A percentile compares a stretch with the other conserved stretches of the same genome.
Evolutionary conservation across 257 asterid genomes (phyloP).

Genomic region (Osmanthus fragrans): DNA sequence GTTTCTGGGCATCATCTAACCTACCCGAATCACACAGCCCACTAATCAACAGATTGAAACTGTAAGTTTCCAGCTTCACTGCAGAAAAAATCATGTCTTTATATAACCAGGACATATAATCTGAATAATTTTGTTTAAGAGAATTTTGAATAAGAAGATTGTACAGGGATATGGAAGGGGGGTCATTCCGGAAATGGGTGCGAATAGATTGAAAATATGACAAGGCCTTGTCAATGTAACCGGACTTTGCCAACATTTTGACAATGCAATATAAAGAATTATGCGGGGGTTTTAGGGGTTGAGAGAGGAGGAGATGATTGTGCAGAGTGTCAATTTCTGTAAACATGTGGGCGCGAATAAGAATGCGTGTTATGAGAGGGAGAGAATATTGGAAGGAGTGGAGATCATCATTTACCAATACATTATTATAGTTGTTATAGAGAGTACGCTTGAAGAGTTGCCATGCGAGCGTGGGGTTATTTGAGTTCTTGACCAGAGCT

Average conservation of each 20-base stretch:
- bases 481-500: constrained; percentile 55
- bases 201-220: constrained; percentile 69
- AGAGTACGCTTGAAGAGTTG: constrained; percentile 66
- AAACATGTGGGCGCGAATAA: constrained; percentile 64
- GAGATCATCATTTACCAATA: background rate
- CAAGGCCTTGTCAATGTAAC: constrained; percentile 48
- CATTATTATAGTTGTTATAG: constrained; percentile 16
- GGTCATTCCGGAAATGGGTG: constrained; percentile 37
- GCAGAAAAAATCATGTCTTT: constrained; percentile 64
- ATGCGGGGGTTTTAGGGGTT: constrained; percentile 25
- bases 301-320: constrained; percentile 43
- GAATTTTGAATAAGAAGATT: constrained; percentile 59
- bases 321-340: constrained; percentile 63
- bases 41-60: constrained; percentile 70
- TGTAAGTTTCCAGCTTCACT: constrained; percentile 63
- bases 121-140: constrained; percentile 29
- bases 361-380: constrained; percentile 61
- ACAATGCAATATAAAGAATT: constrained; percentile 46
- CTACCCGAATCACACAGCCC: constrained; percentile 65
- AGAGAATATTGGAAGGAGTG: constrained; percentile 33
- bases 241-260: constrained; percentile 47
- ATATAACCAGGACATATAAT: constrained; percentile 56
- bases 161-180: constrained; percentile 59
- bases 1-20: constrained; percentile 63
- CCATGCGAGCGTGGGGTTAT: constrained; percentile 74